Evolutionary conservation across 2,329 filamentous ascomycete genomes (phyloP).

Genomic region (Colletotrichum abscissum): DNA sequence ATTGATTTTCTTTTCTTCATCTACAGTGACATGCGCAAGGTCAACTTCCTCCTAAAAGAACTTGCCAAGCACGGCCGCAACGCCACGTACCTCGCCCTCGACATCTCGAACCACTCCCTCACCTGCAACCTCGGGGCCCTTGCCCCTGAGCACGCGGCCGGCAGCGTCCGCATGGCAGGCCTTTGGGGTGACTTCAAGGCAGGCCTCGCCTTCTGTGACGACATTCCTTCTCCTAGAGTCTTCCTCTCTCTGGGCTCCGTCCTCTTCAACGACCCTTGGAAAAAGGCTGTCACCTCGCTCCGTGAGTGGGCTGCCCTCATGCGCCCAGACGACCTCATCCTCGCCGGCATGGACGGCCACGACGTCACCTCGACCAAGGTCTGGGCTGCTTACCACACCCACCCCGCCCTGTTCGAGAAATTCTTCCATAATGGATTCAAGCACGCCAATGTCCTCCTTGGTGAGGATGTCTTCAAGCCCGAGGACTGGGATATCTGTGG

Average conservation of each 20-base stretch:
- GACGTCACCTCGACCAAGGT: constrained; percentile 49
- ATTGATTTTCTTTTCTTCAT: neutral
- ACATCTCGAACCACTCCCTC: constrained; percentile 52
- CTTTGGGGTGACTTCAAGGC: constrained; percentile 54
- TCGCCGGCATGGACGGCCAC: constrained; percentile 56
- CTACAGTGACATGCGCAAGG: constrained; percentile 53
- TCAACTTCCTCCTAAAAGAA: constrained; percentile 48
- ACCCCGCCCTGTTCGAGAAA: constrained; percentile 46
- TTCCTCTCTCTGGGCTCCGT: constrained; percentile 55
- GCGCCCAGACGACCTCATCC: constrained; percentile 47
- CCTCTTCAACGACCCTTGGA: constrained; percentile 54
- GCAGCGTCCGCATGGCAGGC: constrained; percentile 48
- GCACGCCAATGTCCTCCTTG: constrained; percentile 49
- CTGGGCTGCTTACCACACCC: constrained; percentile 53
- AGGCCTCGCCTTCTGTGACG: constrained; percentile 45
- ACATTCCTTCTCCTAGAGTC: constrained; percentile 46
- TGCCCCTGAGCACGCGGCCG: constrained; percentile 41
- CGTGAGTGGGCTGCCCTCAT: constrained; percentile 50
- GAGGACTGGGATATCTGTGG: constrained; percentile 52
- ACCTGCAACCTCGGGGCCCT: constrained; percentile 48
- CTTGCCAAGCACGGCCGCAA: constrained; percentile 45
- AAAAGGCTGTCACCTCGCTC: constrained; percentile 47
- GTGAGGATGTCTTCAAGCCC: constrained; percentile 47
- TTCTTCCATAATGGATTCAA: constrained; percentile 54
- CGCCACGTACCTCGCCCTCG: constrained; percentile 52